Percentiles rank a stretch among this genome's conserved stretches.
Evolutionary conservation across 2,329 filamentous ascomycete species (phyloP).

Genomic region (Neocatenulostroma microsporum): DNA sequence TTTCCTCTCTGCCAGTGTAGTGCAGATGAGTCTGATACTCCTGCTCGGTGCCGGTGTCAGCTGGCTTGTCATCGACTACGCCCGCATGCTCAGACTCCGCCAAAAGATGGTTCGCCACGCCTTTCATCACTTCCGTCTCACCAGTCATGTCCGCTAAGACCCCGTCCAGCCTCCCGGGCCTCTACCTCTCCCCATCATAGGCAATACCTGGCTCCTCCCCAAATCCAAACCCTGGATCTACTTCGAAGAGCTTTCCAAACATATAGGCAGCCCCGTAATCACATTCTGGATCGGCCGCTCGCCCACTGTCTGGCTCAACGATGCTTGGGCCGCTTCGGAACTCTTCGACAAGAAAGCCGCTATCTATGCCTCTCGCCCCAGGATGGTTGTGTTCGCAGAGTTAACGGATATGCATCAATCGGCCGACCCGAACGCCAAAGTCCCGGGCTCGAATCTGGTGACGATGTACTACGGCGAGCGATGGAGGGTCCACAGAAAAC

Average conservation of each 20-base stretch:
- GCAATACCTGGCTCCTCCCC: slow-evolving; percentile 33
- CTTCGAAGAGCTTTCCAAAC: slow-evolving; percentile 38
- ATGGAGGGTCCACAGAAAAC: slow-evolving; percentile 39
- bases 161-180: slow-evolving; percentile 38
- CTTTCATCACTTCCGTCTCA: too few species aligned
- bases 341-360: slow-evolving; percentile 40
- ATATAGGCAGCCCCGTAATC: slow-evolving; percentile 38
- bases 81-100: slow-evolving; percentile 15
- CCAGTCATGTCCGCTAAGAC: neutral
- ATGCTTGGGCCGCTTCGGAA: slow-evolving; percentile 38
- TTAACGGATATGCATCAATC: slow-evolving; percentile 16
- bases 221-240: slow-evolving; percentile 33
- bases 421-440: slow-evolving; percentile 11
- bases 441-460: slow-evolving; percentile 29
- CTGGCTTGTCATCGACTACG: slow-evolving; percentile 20
- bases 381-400: slow-evolving; percentile 38
- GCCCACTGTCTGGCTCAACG: slow-evolving; percentile 40
- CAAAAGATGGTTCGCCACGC: slow-evolving; percentile 13
- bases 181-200: slow-evolving; percentile 39
- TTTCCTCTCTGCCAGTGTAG: neutral
- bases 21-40: slow-evolving; percentile 15
- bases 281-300: slow-evolving; percentile 43
- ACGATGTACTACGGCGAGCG: slow-evolving; percentile 37
- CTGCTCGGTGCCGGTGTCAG: slow-evolving; percentile 18
- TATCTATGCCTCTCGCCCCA: slow-evolving; percentile 39